phyloP scores from a whole-genome alignment of 176 grass and related monocot species.

The Cymbopogon citratus region DNA sequence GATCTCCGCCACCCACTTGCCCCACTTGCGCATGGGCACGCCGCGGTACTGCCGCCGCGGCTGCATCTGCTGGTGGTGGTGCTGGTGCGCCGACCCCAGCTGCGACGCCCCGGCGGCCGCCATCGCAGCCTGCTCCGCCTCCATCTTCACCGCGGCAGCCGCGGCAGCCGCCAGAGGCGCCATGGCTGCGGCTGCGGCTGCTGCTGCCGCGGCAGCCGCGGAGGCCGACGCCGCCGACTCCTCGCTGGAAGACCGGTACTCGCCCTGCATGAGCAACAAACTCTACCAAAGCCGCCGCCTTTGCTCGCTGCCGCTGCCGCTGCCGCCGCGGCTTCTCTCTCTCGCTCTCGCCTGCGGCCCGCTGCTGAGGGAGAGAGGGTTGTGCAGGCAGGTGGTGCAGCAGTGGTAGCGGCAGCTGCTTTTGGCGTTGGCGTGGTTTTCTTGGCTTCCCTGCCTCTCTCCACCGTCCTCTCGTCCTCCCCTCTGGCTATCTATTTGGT shows the following conservation, averaged over 20 bases:
- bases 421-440: conserved; percentile 35
- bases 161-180: conserved; percentile 30
- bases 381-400: neutral
- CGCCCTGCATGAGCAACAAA: conserved; percentile 43
- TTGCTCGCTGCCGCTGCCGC: neutral
- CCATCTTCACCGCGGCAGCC: conserved; percentile 10
- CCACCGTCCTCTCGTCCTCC: neutral
- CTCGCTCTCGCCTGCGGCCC: neutral
- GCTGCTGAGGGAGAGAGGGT: neutral
- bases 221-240: conserved; percentile 16
- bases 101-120: neutral
- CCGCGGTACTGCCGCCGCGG: conserved; percentile 59
- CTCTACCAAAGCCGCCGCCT: neutral
- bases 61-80: conserved; percentile 17
- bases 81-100: neutral
- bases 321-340: neutral
- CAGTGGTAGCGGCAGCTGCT: conserved; percentile 12
- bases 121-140: conserved; percentile 14
- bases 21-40: conserved; percentile 97
- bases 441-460: neutral
- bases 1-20: conserved; percentile 99
- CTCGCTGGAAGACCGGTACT: conserved; percentile 60
- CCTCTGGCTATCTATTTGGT: conserved; percentile 40
- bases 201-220: neutral
- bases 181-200: neutral